Evolutionary conservation across 441 rosid genomes (phyloP).

Genomic region (Mallotus repandus): DNA sequence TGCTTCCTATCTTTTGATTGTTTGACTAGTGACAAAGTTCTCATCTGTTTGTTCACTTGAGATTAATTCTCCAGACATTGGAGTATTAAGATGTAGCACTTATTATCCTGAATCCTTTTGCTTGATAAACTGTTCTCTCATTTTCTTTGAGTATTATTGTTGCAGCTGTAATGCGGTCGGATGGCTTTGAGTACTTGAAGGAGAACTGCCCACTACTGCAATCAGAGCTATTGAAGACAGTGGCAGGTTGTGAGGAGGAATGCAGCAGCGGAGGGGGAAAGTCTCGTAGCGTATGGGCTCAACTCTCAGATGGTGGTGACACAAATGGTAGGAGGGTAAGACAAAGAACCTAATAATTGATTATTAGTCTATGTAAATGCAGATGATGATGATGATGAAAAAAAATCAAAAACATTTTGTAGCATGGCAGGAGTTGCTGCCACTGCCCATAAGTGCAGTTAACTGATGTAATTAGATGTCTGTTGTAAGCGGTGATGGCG

Average conservation of each 20-base stretch:
- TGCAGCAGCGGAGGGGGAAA: constrained; percentile 61
- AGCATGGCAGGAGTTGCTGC: constrained; percentile 8
- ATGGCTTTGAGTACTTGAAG: constrained; percentile 53
- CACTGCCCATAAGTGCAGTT: background rate
- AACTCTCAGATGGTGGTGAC: constrained; percentile 77
- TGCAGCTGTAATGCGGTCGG: constrained; percentile 69
- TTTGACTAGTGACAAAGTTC: background rate
- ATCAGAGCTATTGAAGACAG: constrained; percentile 55
- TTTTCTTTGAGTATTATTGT: background rate
- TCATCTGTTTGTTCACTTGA: background rate
- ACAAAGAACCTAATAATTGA: constrained; percentile 46
- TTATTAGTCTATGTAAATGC: constrained; percentile 20
- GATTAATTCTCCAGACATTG: background rate
- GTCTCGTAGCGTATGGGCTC: constrained; percentile 83
- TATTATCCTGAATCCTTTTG: background rate
- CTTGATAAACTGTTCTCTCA: background rate
- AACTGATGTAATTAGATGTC: constrained; percentile 14
- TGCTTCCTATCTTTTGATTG: background rate
- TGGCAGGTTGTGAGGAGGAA: constrained; percentile 73
- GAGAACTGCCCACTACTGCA: constrained; percentile 45
- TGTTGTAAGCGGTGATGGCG: constrained; percentile 13
- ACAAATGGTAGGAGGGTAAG: constrained; percentile 67
- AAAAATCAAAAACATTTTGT: background rate
- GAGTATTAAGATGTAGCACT: background rate
- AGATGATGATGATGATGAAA: background rate